Base-by-base conservation (phyloP, 2,329 filamentous ascomycete species). In the Fusarium keratoplasticum region DNA sequence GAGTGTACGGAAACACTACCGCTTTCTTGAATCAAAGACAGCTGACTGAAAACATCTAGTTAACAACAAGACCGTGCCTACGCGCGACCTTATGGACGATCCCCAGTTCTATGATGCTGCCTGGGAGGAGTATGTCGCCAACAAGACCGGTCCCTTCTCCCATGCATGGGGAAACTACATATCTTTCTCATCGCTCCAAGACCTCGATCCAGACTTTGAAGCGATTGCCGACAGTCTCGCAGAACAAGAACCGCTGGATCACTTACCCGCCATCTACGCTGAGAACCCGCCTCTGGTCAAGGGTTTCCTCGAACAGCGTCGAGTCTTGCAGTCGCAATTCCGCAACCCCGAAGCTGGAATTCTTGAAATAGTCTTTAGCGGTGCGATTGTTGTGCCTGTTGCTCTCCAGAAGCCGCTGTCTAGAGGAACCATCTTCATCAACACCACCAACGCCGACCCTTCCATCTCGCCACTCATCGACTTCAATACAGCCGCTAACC, bases 81-180 rank as follows among this genome's bases (percentile, higher is more conserved):
- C 73, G 20, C 66, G 74, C 1, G 67, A 61, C 18, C 50, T 62
- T 4, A 74, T 81, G 50, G 75, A 72, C 16, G 70, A 78, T 55
- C 61, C 74, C 3, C 66, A 61, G 14, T 79, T 72, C 64, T 76
- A 77, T 42, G 70, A 70, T 18, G 67, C 61, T 6, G 75, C 77
- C 0, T 77, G 74, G 72, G 69, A 71, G 11, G 70, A 78, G 42
- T 78, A 79, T 22, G 18, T 50, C 3, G 52, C 42, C 18, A 73
- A 78, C 20, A 74, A 70, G 44, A 79, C 76, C 0, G 78, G 76
- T 0, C 76, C 77, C 13, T 74, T 78, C n/a, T 75, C 76, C 0
- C 69, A 76, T 18, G 66, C 75, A 5, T 75, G 73, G 66, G 75
- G 69, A 27, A 73, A 75, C 42, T 73, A 59, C 16, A 64, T 77